Base-by-base conservation (phyloP, 1,284 basidiomycete species). In the Apiotrichum montevideense region DNA sequence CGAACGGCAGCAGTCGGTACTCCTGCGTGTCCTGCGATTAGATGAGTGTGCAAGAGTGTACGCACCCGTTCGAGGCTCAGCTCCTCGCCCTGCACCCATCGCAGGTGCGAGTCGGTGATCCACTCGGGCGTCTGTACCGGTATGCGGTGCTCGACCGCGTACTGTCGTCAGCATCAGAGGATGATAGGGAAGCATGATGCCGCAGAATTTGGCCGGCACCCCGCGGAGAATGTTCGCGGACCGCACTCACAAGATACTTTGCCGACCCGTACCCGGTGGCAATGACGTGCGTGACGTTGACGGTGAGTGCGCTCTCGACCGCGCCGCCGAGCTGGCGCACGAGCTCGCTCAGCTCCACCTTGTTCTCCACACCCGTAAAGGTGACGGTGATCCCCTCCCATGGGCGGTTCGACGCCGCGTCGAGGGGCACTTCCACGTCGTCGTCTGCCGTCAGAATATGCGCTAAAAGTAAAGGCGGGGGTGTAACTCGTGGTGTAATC, bases 351-450 rank as follows among this genome's bases (percentile, higher is more conserved):
- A 74, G 55, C 34, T n/a, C 33, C 10, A 48, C 66, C 63, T 75
- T 75, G 51, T 73, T 64, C 13, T 75, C 73, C 10, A 72, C 68
- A 6, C 72, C 71, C 6, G 72, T 74, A 51, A 75, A 71, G 8
- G 73, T 75, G 34, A 75, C 63, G 2, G 62, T 60, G 3, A 75
- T 63, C 1, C 57, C 59, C 39, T 58, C 56, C 72, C 71, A 73
- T 15, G 73, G 73, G 55, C 54, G 67, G 29, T 57, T 51, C 10
- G 46, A 34, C 35, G 40, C 46, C 39, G 39, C 21, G 34, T 8
- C 48, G 11, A 52, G 32, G 29, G 55, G 54, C 35, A 41, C 49
- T 1, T 47, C 59, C 0, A 50, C 54, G 33, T 68, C 69, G 33
- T 66, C 69, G 42, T 70, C 70, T 70, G 51, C 2, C 35, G 43